Percentiles rank a stretch among this genome's conserved stretches.
phyloP scores from a whole-genome alignment of 192 early-diverging fungal genomes.

The Umbelopsis sp. region DNA sequence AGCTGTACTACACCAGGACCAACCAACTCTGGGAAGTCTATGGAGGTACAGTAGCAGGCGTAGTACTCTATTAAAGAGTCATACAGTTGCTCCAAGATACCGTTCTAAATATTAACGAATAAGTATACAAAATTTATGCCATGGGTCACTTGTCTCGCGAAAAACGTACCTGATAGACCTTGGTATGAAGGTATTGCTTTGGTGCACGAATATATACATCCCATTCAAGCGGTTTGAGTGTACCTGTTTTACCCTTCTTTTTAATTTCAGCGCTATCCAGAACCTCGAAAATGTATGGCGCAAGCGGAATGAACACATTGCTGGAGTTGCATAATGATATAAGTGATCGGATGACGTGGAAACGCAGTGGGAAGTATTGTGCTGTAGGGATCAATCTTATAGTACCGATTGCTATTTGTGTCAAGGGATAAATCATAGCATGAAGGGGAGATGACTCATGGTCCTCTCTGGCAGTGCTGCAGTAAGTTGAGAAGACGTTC shows the following conservation, averaged over 20 bases:
- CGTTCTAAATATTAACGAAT: conserved; percentile 49
- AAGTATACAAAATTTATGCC: not conserved
- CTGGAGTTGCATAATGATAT: conserved; percentile 73
- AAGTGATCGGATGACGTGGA: conserved; percentile 80
- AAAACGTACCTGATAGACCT: conserved; percentile 67
- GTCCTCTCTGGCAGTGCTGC: conserved; percentile 21
- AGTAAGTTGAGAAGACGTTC: conserved; percentile 78
- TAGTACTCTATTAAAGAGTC: conserved; percentile 77
- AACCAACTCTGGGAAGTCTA: conserved; percentile 94
- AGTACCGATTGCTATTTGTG: conserved; percentile 76
- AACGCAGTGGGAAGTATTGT: conserved; percentile 91
- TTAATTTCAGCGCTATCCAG: conserved; percentile 75
- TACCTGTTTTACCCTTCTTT: conserved; percentile 73
- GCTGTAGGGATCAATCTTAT: conserved; percentile 84
- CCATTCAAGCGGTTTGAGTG: conserved; percentile 86
- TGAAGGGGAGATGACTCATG: conserved; percentile 61
- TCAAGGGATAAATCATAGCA: conserved; percentile 87
- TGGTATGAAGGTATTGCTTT: conserved; percentile 82
- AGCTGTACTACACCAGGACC: conserved; percentile 86
- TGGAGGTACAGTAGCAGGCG: conserved; percentile 69
- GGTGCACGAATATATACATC: conserved; percentile 76
- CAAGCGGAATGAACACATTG: conserved; percentile 82
- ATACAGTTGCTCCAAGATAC: conserved; percentile 80
- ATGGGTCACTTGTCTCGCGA: not conserved
- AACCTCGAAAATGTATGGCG: conserved; percentile 84